These are phyloP conservation scores for Paramecium primaurelia DNA, from an alignment of 73 alveolate genomes.

Conservation along the genomic window DNA sequence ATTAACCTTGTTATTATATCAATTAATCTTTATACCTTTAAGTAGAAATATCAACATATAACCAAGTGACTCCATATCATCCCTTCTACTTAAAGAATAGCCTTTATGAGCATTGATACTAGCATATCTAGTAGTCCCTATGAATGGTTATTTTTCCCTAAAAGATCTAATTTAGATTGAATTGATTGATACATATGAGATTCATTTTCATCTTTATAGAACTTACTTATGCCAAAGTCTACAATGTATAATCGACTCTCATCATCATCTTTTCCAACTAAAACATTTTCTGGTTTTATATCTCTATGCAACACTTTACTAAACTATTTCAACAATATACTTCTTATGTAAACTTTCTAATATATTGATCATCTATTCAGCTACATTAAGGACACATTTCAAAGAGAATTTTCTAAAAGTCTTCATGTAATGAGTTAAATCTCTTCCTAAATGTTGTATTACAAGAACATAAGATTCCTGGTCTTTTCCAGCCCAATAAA, in stretches of 20 bases:
- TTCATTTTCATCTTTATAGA: slow-evolving; percentile 71
- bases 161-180: neutral
- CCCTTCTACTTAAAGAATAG: slow-evolving; percentile 70
- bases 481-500: slow-evolving; percentile 65
- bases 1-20: slow-evolving; percentile 31
- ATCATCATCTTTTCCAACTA: slow-evolving; percentile 76
- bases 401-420: slow-evolving; percentile 80
- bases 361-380: slow-evolving; percentile 85
- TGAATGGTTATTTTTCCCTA: slow-evolving; percentile 5
- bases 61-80: slow-evolving; percentile 72
- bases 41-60: slow-evolving; percentile 71
- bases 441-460: slow-evolving; percentile 87
- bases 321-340: slow-evolving; percentile 61
- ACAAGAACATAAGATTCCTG: slow-evolving; percentile 82
- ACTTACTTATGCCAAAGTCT: slow-evolving; percentile 94
- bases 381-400: slow-evolving; percentile 82
- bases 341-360: slow-evolving; percentile 83
- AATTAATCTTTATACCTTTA: slow-evolving; percentile 54
- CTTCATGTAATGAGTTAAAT: slow-evolving; percentile 81
- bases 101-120: slow-evolving; percentile 78
- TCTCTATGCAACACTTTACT: slow-evolving; percentile 81
- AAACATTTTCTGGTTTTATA: slow-evolving; percentile 87
- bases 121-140: slow-evolving; percentile 81
- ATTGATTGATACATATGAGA: slow-evolving; percentile 63
- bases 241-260: slow-evolving; percentile 71